phyloP scores from a whole-genome alignment of 1,284 basidiomycete species.

The Apiotrichum siamense region DNA sequence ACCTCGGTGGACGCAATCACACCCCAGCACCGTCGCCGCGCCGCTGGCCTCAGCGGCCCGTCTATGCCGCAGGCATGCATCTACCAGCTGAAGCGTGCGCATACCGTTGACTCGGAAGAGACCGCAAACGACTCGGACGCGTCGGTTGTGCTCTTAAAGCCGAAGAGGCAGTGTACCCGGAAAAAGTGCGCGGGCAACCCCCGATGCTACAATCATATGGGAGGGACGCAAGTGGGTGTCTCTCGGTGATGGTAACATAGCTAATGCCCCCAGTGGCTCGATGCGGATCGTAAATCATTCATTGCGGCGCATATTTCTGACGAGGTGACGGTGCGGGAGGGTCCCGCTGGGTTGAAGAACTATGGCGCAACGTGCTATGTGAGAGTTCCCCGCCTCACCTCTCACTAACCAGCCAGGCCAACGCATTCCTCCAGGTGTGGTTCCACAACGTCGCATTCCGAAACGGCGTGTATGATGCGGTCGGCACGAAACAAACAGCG shows the following conservation, averaged over 20 bases:
- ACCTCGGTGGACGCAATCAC: constrained; percentile 56
- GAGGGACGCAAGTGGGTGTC: constrained; percentile 58
- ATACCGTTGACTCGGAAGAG: neutral
- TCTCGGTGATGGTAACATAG: constrained; percentile 54
- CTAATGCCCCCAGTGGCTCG: constrained; percentile 49
- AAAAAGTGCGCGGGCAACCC: constrained; percentile 67
- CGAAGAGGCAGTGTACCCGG: constrained; percentile 53
- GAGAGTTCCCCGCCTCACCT: constrained; percentile 3
- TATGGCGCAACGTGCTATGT: constrained; percentile 87
- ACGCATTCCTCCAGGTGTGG: constrained; percentile 82
- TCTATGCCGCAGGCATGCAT: neutral
- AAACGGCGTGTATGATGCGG: constrained; percentile 52
- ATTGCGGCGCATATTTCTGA: constrained; percentile 56
- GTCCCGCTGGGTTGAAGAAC: constrained; percentile 82
- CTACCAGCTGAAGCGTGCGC: neutral
- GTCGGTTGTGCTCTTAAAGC: neutral
- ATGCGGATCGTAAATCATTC: constrained; percentile 54
- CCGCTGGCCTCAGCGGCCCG: constrained; percentile 58
- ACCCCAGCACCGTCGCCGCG: constrained; percentile 57
- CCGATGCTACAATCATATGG: constrained; percentile 76
- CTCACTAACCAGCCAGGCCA: constrained; percentile 49
- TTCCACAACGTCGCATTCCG: constrained; percentile 61
- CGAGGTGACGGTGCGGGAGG: constrained; percentile 52
- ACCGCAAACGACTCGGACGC: neutral
- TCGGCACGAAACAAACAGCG: constrained; percentile 52